phyloP scores from a whole-genome alignment of 345 rosid species.

The Murraya koenigii region DNA sequence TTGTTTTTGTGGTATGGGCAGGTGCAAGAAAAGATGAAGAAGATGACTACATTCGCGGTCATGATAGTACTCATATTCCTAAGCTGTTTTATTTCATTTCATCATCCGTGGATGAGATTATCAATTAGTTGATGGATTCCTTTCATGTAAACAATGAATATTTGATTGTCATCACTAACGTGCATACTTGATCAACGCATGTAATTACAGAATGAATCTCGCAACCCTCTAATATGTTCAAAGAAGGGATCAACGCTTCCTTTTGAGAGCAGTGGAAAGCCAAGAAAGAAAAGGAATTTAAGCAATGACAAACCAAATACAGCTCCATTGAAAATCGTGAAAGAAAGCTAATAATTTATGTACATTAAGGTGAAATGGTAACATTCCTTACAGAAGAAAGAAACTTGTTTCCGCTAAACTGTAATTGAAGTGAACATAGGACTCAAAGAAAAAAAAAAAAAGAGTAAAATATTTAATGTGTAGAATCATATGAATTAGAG shows the following conservation, averaged over 20 bases:
- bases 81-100: background rate
- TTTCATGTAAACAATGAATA: background rate
- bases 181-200: background rate
- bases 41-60: background rate
- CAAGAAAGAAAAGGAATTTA: background rate
- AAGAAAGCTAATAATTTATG: background rate
- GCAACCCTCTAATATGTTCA: background rate
- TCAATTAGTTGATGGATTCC: background rate
- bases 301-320: background rate
- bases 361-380: background rate
- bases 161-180: background rate
- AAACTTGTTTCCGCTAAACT: background rate
- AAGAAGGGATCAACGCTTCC: background rate
- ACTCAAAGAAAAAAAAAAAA: background rate
- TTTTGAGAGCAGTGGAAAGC: background rate
- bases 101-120: background rate
- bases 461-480: no score
- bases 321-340: background rate
- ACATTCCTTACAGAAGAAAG: background rate
- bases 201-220: background rate
- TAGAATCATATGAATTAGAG: no score
- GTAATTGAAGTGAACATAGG: background rate
- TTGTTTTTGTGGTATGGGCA: conserved; percentile 19
- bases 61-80: background rate
- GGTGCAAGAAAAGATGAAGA: conserved; percentile 35